phyloP scores from a whole-genome alignment of 2,329 filamentous ascomycete species.

The Colletotrichum brevisporum region DNA sequence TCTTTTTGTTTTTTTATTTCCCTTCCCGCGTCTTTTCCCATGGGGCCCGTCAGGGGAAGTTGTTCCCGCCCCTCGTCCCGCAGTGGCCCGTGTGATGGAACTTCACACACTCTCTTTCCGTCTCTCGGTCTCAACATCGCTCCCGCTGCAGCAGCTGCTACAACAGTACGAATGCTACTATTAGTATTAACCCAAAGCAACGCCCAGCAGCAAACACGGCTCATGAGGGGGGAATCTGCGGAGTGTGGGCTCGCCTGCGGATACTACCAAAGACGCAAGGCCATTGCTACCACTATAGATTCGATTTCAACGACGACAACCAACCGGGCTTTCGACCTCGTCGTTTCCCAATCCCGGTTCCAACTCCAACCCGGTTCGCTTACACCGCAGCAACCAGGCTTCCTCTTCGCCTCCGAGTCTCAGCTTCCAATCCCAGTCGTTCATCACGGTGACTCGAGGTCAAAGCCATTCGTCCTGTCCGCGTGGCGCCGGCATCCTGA shows the following conservation, averaged over 20 bases:
- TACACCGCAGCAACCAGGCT: neutral
- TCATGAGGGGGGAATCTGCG: neutral
- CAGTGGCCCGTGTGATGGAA: constrained; percentile 15
- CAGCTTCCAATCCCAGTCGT: constrained; percentile 11
- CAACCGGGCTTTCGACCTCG: constrained; percentile 5
- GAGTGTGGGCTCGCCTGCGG: constrained; percentile 7
- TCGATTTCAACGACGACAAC: constrained; percentile 1
- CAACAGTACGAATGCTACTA: neutral
- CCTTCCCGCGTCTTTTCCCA: neutral
- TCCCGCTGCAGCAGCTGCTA: neutral
- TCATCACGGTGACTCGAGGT: constrained; percentile 11
- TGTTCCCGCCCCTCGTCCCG: constrained; percentile 18
- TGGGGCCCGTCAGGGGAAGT: constrained; percentile 8
- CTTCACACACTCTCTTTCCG: neutral
- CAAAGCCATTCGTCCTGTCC: constrained; percentile 25
- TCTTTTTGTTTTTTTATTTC: neutral
- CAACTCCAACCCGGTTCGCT: constrained; percentile 13
- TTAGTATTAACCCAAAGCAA: neutral
- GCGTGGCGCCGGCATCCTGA: constrained; percentile 8
- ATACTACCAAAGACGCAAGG: constrained; percentile 20
- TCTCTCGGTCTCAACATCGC: neutral
- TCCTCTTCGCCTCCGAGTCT: constrained; percentile 1
- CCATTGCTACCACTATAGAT: constrained; percentile 19
- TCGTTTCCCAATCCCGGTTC: constrained; percentile 17
- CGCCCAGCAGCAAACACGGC: neutral